Base-by-base conservation (phyloP, 2,329 filamentous ascomycete genomes). In the Colletotrichum higginsianum region DNA sequence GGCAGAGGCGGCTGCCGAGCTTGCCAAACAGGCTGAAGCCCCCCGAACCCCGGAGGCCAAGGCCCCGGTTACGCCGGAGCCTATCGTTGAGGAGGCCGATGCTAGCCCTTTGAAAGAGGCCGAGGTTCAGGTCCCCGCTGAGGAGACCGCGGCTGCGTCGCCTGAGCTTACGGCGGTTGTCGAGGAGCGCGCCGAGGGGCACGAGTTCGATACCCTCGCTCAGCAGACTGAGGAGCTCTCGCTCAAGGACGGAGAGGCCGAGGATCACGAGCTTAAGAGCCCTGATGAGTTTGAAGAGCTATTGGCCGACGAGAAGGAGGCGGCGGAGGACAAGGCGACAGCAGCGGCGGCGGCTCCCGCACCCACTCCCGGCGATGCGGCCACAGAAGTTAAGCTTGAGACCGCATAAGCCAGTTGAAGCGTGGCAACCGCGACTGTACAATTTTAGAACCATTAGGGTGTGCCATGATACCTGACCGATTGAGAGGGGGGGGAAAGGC, bases 401-500 rank as follows among this genome's bases (percentile, higher is more conserved):
- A 52, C 58, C 38, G 65, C 68, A 64, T 68, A 18, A 71, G 42
- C 11, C 44, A 56, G 53, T 55, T 38, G 11, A 62, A 49, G 58
- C 38, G 26, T n/a, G 46, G 65, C 40, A 57, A 26, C 52, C 47
- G 49, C 42, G 60, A 58, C 15, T 72, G 61, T 72, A 61, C 56
- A 65, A 66, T 72, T 72, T 65, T 44, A 56, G 66, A 72, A 62
- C 66, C 30, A 72, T 72, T 71, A 58, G 66, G 66, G 44, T 72
- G 70, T 72, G 56, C 44, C 66, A 72, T 72, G 70, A 72, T 72
- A 72, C 70, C 70, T 72, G 70, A 71, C 65, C 58, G 65, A 71
- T 53, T 35, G 63, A 68, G 35, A 11, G 9, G 35, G 9, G 9
- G 35, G 35, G 9, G 35, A 67, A 68, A 71, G 70, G 70, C 67